Conservation (phyloP, 2,329 filamentous ascomycete genomes). For the Stromatinia cepivora region DNA sequence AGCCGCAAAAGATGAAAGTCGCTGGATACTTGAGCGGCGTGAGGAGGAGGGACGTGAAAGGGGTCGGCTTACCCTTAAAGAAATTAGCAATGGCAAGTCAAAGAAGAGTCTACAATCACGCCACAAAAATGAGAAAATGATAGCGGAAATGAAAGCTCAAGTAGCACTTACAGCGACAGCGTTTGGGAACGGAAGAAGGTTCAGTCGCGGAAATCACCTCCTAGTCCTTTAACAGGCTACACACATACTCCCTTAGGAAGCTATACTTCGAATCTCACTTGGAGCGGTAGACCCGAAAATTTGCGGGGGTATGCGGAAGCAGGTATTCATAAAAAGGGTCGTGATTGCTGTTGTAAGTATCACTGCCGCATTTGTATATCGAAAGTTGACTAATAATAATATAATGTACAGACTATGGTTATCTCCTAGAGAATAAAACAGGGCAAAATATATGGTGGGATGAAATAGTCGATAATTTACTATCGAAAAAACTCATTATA, state of each 20-base stretch:
- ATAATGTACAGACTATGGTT: background rate
- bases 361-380: background rate
- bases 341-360: background rate
- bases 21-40: background rate
- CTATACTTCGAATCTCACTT: background rate
- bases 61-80: background rate
- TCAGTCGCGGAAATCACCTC: background rate
- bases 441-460: background rate
- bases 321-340: background rate
- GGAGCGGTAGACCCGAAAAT: background rate
- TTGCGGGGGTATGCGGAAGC: too few relatives aligned
- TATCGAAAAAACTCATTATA: background rate
- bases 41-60: background rate
- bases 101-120: background rate
- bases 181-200: background rate
- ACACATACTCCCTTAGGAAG: background rate
- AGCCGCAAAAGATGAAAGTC: background rate
- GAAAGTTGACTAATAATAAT: background rate
- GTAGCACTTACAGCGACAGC: background rate
- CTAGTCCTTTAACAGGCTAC: background rate
- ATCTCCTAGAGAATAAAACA: background rate
- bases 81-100: background rate
- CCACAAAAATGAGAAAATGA: background rate
- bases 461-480: background rate
- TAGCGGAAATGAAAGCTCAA: background rate